Evolutionary conservation across 352 stramenopile genomes (phyloP), one percentile per base, ranked within the genome.

Genomic region (Phytophthora citrophthora): DNA sequence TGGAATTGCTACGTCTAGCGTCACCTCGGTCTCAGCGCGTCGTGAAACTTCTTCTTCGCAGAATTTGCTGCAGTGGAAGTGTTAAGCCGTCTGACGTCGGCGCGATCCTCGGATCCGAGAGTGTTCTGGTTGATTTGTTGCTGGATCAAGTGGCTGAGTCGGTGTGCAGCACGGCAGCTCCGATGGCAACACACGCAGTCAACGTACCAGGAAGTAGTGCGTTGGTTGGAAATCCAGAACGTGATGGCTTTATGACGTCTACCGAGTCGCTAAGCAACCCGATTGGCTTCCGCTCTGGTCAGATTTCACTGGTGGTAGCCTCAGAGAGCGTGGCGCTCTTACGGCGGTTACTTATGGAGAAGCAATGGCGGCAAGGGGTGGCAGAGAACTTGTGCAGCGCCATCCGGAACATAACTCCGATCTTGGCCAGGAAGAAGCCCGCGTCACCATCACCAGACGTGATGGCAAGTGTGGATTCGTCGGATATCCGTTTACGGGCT

Each of bases 111-210:
- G 88, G 88, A 1, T 94, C 85, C 0, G 86, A 94, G 36, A 89
- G 85, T 2, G 77, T 95, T 10, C 62, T 96, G 11, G 76, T 94
- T n/a, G 88, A 96, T 61, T 54, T 94, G 8, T 44, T 96, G 48
- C 73, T 96, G 1, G 85, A 96, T 68, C 88, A 94, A 79, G 87
- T 96, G 11, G 85, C 88, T 5, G 88, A 96, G 38, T 94, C 88
- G 0, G 80, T 96, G 15, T 94, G 84, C 56, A 93, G 84, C 38
- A 92, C 84, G 9, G 80, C 81, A 16, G 79, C 86, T 39, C 82
- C 86, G 9, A 72, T 92, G 65, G 59, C 80, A 16, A 81, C 76
- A 6, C 77, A 88, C 31, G 62, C 76, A n/a, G 62, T 88, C 6
- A 86, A 74, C 45, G 70, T 83, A 13, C 64, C 74, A 13, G 60